Base-by-base conservation (phyloP, 495 filamentous ascomycete genomes). In the Penicillium subrubescens region DNA sequence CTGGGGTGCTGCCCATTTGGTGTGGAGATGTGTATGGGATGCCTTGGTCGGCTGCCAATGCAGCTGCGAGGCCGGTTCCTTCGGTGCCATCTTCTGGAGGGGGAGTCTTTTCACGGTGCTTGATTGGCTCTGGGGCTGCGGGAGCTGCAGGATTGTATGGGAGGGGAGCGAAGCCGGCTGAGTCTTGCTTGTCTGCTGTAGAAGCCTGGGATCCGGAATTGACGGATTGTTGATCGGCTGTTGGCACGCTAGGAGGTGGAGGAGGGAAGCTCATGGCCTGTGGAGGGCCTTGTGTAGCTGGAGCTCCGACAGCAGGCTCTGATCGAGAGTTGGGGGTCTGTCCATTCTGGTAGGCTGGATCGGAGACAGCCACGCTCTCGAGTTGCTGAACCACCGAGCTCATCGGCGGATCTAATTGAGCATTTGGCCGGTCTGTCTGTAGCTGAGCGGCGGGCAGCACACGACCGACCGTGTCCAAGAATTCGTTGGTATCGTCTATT, bases 91-190 rank as follows among this genome's bases (percentile, higher is more conserved):
- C 90, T 15, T 85, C 83, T 34, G 90, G 90, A 8, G 90, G 90
- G 6, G 93, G 93, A 0, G 93, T 97, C 81, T 96, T 95, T 78
- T 97, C 93, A 53, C 93, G 87, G 67, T 93, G 86, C 58, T 87
- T 83, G 67, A 96, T 90, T 15, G 87, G 87, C 71, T 97, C 93
- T 4, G 93, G 91, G 2, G 92, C 92, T 3, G 93, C 81, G 12
- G 93, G 93, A 1, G 93, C 92, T 0, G 93, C 92, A 1, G 93
- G 93, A 75, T 97, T 97, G 68, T 97, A 97, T 2, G 92, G 86
- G 58, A 95, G 84, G n/a, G 92, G 91, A n/a, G 83, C 81, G 57
- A 85, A 88, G 52, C 70, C 80, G 55, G 79, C 79, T 21, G 81
- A 75, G 15, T 84, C 77, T 64, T 78, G 75, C 21, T 68, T 75